These are phyloP conservation scores for Plantago ovata DNA, from an alignment of 257 asterid species.

Conservation along the genomic window DNA sequence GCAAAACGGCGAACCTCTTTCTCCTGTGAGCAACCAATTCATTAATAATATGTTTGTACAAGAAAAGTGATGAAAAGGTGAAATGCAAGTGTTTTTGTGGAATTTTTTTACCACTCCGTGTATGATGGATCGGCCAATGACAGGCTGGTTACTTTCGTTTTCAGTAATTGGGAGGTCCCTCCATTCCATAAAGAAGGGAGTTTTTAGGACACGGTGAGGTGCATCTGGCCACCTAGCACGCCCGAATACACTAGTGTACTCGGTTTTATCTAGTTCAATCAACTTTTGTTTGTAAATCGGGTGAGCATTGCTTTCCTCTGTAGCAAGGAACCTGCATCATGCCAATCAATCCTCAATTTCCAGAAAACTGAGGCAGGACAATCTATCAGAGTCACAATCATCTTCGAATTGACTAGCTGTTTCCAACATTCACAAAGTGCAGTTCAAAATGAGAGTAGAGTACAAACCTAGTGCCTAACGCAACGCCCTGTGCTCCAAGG, in stretches of 20 bases:
- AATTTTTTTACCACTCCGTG: constrained; percentile 53
- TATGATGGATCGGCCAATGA: constrained; percentile 67
- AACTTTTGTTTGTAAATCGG: constrained; percentile 71
- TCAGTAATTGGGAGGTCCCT: constrained; percentile 53
- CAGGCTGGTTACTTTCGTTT: constrained; percentile 66
- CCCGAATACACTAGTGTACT: constrained; percentile 75
- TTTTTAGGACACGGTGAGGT: constrained; percentile 71
- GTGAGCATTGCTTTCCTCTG: constrained; percentile 86
- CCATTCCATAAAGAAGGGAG: constrained; percentile 75
- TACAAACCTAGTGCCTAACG: constrained; percentile 75
- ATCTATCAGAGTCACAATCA: too few species aligned
- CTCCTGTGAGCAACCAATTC: constrained; percentile 38
- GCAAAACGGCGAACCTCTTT: constrained; percentile 67
- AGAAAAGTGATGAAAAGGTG: background rate
- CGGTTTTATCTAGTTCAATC: constrained; percentile 57
- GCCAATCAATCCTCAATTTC: background rate
- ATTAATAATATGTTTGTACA: background rate
- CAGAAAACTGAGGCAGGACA: background rate
- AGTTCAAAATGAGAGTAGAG: constrained; percentile 1
- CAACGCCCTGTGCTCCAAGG: constrained; percentile 85
- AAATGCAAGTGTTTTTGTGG: background rate
- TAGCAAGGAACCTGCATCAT: constrained; percentile 57
- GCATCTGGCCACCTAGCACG: constrained; percentile 96
- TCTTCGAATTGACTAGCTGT: background rate
- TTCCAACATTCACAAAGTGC: background rate